A percentile compares a stretch with the other conserved stretches of the same genome.
These are phyloP conservation scores for Saccharomyces paradoxus DNA, from an alignment of 805 yeast species.

Conservation along the genomic window DNA sequence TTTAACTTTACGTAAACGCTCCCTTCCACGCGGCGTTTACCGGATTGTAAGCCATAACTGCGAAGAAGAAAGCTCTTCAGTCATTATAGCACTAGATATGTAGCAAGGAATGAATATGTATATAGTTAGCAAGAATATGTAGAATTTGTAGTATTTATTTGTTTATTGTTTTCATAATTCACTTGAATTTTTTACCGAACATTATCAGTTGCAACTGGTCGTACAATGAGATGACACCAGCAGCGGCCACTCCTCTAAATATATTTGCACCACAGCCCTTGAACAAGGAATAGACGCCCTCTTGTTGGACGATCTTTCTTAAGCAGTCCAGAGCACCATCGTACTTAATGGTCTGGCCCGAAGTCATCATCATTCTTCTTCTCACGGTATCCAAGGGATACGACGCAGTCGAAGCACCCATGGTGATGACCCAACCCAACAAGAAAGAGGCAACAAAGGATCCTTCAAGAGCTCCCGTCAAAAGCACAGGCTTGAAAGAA, in stretches of 20 bases:
- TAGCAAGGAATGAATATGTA: not conserved
- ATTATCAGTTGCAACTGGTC: conserved; percentile 92
- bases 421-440: conserved; percentile 96
- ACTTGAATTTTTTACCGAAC: conserved; percentile 92
- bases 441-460: conserved; percentile 91
- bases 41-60: not conserved
- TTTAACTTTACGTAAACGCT: not conserved
- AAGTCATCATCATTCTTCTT: conserved; percentile 99
- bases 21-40: not conserved
- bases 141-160: not conserved
- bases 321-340: conserved; percentile 91
- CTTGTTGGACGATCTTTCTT: conserved; percentile 86
- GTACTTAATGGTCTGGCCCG: conserved; percentile 97
- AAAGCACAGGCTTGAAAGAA: conserved; percentile 89
- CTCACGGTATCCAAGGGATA: conserved; percentile 98
- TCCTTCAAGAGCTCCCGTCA: conserved; percentile 91
- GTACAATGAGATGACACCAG: conserved; percentile 97
- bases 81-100: not conserved
- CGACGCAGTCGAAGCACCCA: conserved; percentile 97
- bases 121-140: not conserved
- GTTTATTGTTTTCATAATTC: conserved; percentile 12
- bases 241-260: conserved; percentile 99
- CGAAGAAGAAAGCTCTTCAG: not conserved
- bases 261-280: conserved; percentile 99
- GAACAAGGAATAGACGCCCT: conserved; percentile 88